Base-by-base conservation (phyloP, 805 yeast genomes). In the Myxozyma vanderwaltii region DNA sequence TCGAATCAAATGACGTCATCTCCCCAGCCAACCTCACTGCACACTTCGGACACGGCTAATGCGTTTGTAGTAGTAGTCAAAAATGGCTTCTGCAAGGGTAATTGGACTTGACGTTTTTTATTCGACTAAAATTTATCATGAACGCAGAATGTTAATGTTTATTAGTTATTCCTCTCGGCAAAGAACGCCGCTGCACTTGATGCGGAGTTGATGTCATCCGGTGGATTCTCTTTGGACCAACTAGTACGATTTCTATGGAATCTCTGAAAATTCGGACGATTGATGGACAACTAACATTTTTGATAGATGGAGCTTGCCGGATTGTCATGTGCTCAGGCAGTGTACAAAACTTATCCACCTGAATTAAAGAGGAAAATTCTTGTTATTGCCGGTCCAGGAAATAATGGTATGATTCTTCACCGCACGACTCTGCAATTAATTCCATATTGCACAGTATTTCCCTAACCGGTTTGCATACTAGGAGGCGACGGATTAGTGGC, bases 401-500 rank as follows among this genome's bases (percentile, higher is more conserved):
- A 94, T 70, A 94, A 94, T 70, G 92, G 80, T 59, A 52, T n/a
- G n/a, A n/a, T n/a, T n/a, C n/a, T n/a, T n/a, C n/a, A n/a, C n/a
- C n/a, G n/a, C n/a, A n/a, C n/a, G n/a, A n/a, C n/a, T n/a, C n/a
- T n/a, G n/a, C n/a, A 27, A 12, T 24, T 13, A 44, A 31, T 4
- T 17, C 24, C 45, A 23, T 17, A 4, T 24, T 21, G 24, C 10
- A n/a, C 45, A 31, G 24, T 13, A n/a, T 35, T 24, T 8, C 23
- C 1, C n/a, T n/a, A n/a, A n/a, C n/a, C n/a, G n/a, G n/a, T 7
- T n/a, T 12, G 8, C 27, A 27, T 17, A 6, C 19, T 47, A 65
- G 84, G 96, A 1, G 99, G 98, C 1, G 99, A 94, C 74, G 99
- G 98, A 0, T 76, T 94, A 13, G 99, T 94, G 1, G 96, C 97